Conservation (phyloP, 495 filamentous ascomycete genomes). For the Lophium mytilinum region DNA sequence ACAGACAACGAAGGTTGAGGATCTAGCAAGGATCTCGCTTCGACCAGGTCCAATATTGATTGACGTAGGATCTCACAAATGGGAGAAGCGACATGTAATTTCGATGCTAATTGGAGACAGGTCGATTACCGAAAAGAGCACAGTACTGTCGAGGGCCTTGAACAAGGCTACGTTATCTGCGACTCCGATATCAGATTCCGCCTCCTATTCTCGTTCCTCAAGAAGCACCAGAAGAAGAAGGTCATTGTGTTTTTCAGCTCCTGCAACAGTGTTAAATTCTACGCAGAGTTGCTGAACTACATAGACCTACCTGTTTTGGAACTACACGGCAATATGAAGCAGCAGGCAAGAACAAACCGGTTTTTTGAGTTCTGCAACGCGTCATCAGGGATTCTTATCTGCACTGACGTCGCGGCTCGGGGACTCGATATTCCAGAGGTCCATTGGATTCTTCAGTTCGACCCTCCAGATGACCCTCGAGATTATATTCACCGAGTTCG, state of each 20-base stretch:
- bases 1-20: slow-evolving; percentile 97
- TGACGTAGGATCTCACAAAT: slow-evolving; percentile 48
- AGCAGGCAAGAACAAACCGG: slow-evolving; percentile 92
- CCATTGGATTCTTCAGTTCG: slow-evolving; percentile 94
- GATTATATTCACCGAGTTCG: slow-evolving; percentile 91
- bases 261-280: slow-evolving; percentile 91
- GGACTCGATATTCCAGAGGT: slow-evolving; percentile 91
- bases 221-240: slow-evolving; percentile 86
- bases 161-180: slow-evolving; percentile 92
- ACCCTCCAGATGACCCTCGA: slow-evolving; percentile 81
- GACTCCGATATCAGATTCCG: slow-evolving; percentile 90
- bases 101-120: no score
- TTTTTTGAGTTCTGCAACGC: slow-evolving; percentile 99
- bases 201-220: slow-evolving; percentile 91
- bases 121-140: slow-evolving; percentile 63
- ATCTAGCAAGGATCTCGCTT: slow-evolving; percentile 87
- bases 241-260: slow-evolving; percentile 95
- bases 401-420: slow-evolving; percentile 91
- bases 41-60: slow-evolving; percentile 90
- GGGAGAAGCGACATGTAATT: no score
- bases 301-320: slow-evolving; percentile 91
- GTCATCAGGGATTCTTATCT: slow-evolving; percentile 79
- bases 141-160: slow-evolving; percentile 82
- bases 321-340: slow-evolving; percentile 89
- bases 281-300: slow-evolving; percentile 56